Conservation (phyloP, 2,329 filamentous ascomycete species). For the Coleophoma eucalyptorum region DNA sequence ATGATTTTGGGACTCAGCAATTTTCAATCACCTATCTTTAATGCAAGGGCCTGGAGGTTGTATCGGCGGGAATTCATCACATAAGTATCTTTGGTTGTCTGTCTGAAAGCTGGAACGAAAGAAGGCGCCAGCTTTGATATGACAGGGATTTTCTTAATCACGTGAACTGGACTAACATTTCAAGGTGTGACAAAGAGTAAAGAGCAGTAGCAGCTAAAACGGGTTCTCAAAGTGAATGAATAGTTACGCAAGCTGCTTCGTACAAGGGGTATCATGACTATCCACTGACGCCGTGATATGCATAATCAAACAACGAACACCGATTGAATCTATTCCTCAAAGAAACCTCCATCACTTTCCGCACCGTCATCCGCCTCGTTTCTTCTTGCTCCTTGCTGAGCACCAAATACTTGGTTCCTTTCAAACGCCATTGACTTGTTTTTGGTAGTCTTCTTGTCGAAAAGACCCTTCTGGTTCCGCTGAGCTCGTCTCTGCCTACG, state of each 20-base stretch:
- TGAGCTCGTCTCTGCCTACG: constrained; percentile 24
- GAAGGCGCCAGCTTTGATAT: neutral
- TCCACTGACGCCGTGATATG: neutral
- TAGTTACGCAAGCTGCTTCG: neutral
- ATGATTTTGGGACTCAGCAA: no score
- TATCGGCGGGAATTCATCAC: no score
- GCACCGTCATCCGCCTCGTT: constrained; percentile 13
- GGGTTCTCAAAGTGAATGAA: no score
- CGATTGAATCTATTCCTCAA: constrained; percentile 34
- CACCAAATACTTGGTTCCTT: constrained; percentile 25
- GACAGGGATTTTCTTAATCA: neutral
- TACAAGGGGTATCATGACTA: neutral
- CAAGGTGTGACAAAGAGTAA: neutral
- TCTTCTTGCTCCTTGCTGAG: constrained; percentile 8
- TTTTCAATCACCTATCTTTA: no score
- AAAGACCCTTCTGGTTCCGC: constrained; percentile 5
- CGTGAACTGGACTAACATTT: neutral
- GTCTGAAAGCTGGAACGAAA: neutral
- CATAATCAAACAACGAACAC: neutral
- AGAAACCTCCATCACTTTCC: constrained; percentile 55
- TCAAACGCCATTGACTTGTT: constrained; percentile 21
- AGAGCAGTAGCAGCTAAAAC: no score
- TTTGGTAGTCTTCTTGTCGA: constrained; percentile 13
- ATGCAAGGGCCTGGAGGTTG: no score
- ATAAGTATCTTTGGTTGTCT: no score